Percentiles rank a stretch among this genome's conserved stretches.
Evolutionary conservation across 768 basidiomycete genomes (phyloP).

Genomic region (Clitopilus hobsonii): DNA sequence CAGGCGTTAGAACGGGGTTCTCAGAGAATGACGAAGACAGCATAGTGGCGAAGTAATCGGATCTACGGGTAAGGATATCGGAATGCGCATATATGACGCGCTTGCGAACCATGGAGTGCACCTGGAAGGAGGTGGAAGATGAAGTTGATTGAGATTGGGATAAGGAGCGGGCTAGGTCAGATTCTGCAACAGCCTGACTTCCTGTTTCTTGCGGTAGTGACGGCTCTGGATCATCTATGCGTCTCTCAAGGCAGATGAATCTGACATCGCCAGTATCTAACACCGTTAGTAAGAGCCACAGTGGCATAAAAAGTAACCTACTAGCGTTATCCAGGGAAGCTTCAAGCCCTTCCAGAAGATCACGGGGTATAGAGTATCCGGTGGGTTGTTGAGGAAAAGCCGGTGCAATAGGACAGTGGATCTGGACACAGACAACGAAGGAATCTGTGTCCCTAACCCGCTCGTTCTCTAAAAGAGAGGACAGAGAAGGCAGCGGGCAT

Average conservation of each 20-base stretch:
- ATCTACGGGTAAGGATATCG: slow-evolving; percentile 67
- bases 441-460: slow-evolving; percentile 60
- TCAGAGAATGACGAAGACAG: slow-evolving; percentile 70
- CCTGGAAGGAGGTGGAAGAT: slow-evolving; percentile 37
- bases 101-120: slow-evolving; percentile 57
- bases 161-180: slow-evolving; percentile 23
- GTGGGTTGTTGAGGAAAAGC: slow-evolving; percentile 65
- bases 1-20: slow-evolving; percentile 30
- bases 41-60: slow-evolving; percentile 78
- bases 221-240: slow-evolving; percentile 20
- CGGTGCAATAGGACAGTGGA: slow-evolving; percentile 56
- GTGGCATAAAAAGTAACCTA: slow-evolving; percentile 22
- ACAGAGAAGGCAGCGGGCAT: slow-evolving; percentile 59
- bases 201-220: not conserved
- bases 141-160: slow-evolving; percentile 31
- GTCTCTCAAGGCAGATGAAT: slow-evolving; percentile 66
- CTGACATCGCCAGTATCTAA: slow-evolving; percentile 72
- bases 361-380: slow-evolving; percentile 58
- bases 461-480: slow-evolving; percentile 53
- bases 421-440: slow-evolving; percentile 69
- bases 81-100: slow-evolving; percentile 75
- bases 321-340: slow-evolving; percentile 69
- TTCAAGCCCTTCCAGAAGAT: slow-evolving; percentile 65
- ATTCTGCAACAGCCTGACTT: slow-evolving; percentile 17
- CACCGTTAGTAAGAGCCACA: not conserved